Evolutionary conservation across 2,329 filamentous ascomycete species (phyloP).

Genomic region (Aureobasidium sp.): DNA sequence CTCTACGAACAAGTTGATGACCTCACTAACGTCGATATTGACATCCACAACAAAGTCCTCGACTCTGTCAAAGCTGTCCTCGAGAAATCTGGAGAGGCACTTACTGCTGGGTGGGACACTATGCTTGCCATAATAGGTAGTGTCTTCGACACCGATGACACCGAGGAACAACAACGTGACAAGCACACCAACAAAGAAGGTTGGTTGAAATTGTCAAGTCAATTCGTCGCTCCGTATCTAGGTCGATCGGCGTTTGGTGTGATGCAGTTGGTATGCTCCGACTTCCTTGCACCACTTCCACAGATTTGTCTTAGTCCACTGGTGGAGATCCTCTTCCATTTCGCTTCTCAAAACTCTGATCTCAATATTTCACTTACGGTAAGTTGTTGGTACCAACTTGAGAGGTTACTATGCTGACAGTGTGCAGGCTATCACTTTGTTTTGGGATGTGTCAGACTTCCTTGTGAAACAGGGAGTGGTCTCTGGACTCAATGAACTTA

Average conservation of each 20-base stretch:
- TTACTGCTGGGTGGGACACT: slow-evolving; percentile 75
- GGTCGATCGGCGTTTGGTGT: slow-evolving; percentile 83
- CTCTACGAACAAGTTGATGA: slow-evolving; percentile 23
- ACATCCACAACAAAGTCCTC: slow-evolving; percentile 65
- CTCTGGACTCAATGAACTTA: slow-evolving; percentile 25
- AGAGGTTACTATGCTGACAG: neutral
- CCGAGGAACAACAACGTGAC: slow-evolving; percentile 14
- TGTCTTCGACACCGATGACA: slow-evolving; percentile 50
- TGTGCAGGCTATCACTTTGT: slow-evolving; percentile 74
- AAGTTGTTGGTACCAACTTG: slow-evolving; percentile 24
- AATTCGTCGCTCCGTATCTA: slow-evolving; percentile 58
- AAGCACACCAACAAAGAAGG: slow-evolving; percentile 7
- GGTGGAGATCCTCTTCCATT: slow-evolving; percentile 79
- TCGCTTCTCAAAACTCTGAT: slow-evolving; percentile 82
- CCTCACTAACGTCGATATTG: slow-evolving; percentile 24
- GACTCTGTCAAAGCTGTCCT: slow-evolving; percentile 60
- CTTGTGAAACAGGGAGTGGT: slow-evolving; percentile 46
- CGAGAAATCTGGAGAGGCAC: slow-evolving; percentile 77
- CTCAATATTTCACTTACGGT: slow-evolving; percentile 91
- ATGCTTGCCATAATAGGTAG: slow-evolving; percentile 78
- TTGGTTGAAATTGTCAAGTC: slow-evolving; percentile 22
- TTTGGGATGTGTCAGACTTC: slow-evolving; percentile 91
- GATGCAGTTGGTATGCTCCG: slow-evolving; percentile 85
- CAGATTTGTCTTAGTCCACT: slow-evolving; percentile 66
- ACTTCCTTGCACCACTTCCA: slow-evolving; percentile 70